Conservation (phyloP, 2,329 filamentous ascomycete genomes). For the Myriosclerotinia scirpicola region DNA sequence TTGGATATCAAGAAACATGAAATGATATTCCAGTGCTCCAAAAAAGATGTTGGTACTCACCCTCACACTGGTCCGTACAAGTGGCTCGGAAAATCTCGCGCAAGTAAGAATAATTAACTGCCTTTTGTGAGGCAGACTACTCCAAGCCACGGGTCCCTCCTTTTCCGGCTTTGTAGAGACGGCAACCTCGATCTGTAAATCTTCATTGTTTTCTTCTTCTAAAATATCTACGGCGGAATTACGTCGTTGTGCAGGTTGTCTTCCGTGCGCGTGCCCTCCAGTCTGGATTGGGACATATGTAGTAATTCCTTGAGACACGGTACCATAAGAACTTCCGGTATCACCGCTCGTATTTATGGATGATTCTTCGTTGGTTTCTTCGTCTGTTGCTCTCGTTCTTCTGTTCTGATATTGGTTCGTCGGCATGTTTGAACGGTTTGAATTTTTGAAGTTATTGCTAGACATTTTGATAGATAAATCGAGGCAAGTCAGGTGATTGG, state of each 20-base stretch:
- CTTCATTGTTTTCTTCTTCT: slow-evolving; percentile 34
- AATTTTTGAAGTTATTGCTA: not conserved
- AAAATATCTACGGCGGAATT: slow-evolving; percentile 29
- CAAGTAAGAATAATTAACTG: slow-evolving; percentile 78
- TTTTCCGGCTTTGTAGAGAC: slow-evolving; percentile 28
- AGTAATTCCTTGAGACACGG: not conserved
- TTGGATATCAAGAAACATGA: not conserved
- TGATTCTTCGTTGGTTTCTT: slow-evolving; percentile 1
- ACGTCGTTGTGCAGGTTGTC: slow-evolving; percentile 1
- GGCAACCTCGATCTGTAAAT: slow-evolving; percentile 34
- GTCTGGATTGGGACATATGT: slow-evolving; percentile 5
- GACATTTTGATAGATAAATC: not conserved
- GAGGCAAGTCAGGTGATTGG: no score
- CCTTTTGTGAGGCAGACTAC: slow-evolving; percentile 72
- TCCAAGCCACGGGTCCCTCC: slow-evolving; percentile 59
- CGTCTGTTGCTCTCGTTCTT: not conserved
- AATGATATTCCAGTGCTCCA: slow-evolving; percentile 1
- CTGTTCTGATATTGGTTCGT: not conserved
- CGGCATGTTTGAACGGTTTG: not conserved
- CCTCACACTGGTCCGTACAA: slow-evolving; percentile 68
- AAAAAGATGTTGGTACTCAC: slow-evolving; percentile 21
- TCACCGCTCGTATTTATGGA: not conserved
- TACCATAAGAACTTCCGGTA: slow-evolving; percentile 17
- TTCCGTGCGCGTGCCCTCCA: slow-evolving; percentile 2
- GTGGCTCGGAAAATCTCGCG: slow-evolving; percentile 77